Evolutionary conservation across 768 basidiomycete genomes (phyloP).

Genomic region (Rhizopogon vinicolor): DNA sequence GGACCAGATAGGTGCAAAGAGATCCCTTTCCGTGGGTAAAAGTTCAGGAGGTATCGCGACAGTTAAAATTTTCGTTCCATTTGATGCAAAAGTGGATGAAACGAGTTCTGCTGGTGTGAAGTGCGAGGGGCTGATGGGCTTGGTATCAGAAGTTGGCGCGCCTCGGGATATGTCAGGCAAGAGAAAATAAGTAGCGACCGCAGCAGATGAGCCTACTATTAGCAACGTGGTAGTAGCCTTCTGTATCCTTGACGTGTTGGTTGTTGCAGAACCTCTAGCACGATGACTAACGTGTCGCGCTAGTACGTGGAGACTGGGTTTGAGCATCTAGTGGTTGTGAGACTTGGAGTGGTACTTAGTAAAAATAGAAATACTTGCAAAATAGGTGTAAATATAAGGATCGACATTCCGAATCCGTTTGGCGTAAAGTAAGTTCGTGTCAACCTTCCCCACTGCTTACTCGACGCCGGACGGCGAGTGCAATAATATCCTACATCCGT

Average conservation of each 20-base stretch:
- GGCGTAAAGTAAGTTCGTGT: too few species aligned
- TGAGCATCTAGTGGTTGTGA: slow-evolving; percentile 7
- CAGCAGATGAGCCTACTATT: slow-evolving; percentile 34
- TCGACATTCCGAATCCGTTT: neutral
- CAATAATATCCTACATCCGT: too few species aligned
- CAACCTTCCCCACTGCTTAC: neutral
- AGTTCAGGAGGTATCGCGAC: slow-evolving; percentile 48
- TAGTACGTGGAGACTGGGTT: neutral
- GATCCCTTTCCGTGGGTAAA: slow-evolving; percentile 20
- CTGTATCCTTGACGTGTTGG: neutral
- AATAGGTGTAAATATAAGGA: slow-evolving; percentile 20
- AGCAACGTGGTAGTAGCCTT: neutral
- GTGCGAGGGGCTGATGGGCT: slow-evolving; percentile 37
- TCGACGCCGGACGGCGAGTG: neutral
- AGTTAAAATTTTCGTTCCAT: slow-evolving; percentile 61
- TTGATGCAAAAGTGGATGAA: slow-evolving; percentile 47
- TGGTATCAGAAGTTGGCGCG: slow-evolving; percentile 34
- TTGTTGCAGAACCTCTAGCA: neutral
- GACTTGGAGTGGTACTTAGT: slow-evolving; percentile 6
- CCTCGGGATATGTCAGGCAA: slow-evolving; percentile 43
- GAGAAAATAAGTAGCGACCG: slow-evolving; percentile 47
- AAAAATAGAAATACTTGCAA: slow-evolving; percentile 8
- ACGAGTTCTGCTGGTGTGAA: slow-evolving; percentile 60
- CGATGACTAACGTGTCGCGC: neutral
- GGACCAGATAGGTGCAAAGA: slow-evolving; percentile 58